Percentiles rank a stretch among this genome's conserved stretches.
Conservation (phyloP, 192 early-diverging fungal species). For the Coemansia sp. region DNA sequence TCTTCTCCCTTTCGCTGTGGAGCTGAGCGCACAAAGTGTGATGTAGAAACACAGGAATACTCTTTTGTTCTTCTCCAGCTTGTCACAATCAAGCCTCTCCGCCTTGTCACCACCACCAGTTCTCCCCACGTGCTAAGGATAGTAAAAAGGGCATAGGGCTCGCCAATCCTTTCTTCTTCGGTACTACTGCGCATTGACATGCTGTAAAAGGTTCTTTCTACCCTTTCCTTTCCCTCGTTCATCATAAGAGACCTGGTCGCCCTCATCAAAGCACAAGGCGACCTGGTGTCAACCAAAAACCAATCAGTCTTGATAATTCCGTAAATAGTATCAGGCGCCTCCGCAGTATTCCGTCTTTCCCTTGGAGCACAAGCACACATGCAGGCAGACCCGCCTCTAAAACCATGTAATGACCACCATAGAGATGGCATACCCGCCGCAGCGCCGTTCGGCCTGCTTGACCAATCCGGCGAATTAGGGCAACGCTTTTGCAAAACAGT, state of each 20-base stretch:
- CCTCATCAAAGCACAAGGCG: background rate
- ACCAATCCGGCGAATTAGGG: background rate
- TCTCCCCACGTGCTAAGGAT: background rate
- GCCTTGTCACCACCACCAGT: background rate
- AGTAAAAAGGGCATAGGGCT: background rate
- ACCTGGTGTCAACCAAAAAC: background rate
- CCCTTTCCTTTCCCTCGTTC: background rate
- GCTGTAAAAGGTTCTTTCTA: background rate
- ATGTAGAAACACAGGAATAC: background rate
- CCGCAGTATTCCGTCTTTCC: background rate
- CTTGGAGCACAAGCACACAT: background rate
- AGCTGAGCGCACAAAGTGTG: too few relatives aligned
- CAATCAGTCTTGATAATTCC: background rate
- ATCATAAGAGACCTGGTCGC: background rate
- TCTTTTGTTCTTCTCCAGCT: background rate
- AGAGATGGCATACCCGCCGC: background rate
- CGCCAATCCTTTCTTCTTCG: background rate
- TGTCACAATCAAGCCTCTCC: background rate
- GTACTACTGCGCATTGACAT: background rate
- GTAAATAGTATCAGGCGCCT: background rate
- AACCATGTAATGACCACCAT: background rate
- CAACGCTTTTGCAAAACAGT: too few relatives aligned
- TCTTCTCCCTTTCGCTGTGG: background rate
- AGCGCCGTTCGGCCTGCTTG: background rate
- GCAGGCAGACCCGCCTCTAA: too few relatives aligned